phyloP scores from a whole-genome alignment of 1,284 basidiomycete genomes.

The Puccinia coronata region DNA sequence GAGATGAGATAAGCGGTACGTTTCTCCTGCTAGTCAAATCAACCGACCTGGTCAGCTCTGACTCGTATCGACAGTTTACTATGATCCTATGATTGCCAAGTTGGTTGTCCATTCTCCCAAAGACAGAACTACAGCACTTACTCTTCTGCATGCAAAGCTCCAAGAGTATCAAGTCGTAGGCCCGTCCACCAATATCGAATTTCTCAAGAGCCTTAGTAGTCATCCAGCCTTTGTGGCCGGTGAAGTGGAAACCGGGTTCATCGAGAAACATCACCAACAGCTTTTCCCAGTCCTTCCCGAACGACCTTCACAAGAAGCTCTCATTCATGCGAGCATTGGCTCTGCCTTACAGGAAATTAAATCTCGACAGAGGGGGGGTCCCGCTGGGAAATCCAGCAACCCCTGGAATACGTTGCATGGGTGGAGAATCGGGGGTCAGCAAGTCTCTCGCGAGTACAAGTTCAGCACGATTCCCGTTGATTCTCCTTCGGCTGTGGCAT shows the following conservation, averaged over 20 bases:
- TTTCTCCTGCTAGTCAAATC: not conserved
- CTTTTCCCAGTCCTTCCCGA: constrained; percentile 15
- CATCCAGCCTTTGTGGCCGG: constrained; percentile 74
- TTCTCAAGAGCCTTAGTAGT: constrained; percentile 74
- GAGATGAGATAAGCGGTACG: constrained; percentile 77
- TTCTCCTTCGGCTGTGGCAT: not conserved
- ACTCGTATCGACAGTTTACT: constrained; percentile 62
- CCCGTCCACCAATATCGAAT: constrained; percentile 86
- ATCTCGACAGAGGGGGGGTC: constrained; percentile 72
- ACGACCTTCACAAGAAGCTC: constrained; percentile 16
- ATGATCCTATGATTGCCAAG: constrained; percentile 92
- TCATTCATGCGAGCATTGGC: constrained; percentile 8
- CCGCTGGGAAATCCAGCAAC: constrained; percentile 65
- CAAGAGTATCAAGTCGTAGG: constrained; percentile 88
- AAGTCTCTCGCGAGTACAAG: constrained; percentile 29
- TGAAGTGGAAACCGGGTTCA: constrained; percentile 92
- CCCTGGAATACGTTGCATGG: constrained; percentile 52
- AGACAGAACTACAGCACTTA: constrained; percentile 80
- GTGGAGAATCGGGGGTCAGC: constrained; percentile 37
- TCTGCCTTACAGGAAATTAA: constrained; percentile 68
- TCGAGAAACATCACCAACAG: constrained; percentile 64
- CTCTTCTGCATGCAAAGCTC: constrained; percentile 74
- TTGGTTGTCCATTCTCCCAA: constrained; percentile 79
- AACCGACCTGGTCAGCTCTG: not conserved
- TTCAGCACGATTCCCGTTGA: constrained; percentile 22